Percentiles rank a stretch among this genome's conserved stretches.
Evolutionary conservation across 2,329 filamentous ascomycete species (phyloP).

Genomic region (Cladosporium colombiae): DNA sequence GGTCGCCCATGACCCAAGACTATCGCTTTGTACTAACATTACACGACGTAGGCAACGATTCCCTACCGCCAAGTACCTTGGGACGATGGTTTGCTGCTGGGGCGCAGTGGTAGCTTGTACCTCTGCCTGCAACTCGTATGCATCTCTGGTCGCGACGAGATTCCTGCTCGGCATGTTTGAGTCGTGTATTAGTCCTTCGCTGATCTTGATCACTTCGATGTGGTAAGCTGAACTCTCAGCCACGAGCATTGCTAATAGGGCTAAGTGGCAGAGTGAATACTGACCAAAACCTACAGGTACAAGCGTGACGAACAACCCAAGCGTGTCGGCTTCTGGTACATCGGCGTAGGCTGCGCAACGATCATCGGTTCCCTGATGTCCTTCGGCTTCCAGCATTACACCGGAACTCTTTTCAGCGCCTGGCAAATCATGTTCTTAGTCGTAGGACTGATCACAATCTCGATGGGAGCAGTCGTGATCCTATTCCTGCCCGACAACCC

Average conservation of each 20-base stretch:
- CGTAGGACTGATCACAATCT: constrained; percentile 47
- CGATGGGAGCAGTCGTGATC: constrained; percentile 54
- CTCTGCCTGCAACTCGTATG: constrained; percentile 55
- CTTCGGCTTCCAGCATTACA: constrained; percentile 39
- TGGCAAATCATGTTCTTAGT: constrained; percentile 34
- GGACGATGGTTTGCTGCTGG: constrained; percentile 54
- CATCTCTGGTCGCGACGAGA: constrained; percentile 52
- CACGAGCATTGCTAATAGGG: no score
- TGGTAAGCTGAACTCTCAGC: constrained; percentile 36
- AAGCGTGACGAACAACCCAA: constrained; percentile 23
- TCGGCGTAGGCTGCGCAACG: constrained; percentile 21
- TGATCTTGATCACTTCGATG: constrained; percentile 55
- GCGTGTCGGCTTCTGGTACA: constrained; percentile 24
- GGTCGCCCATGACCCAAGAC: no score
- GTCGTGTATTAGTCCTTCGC: constrained; percentile 49
- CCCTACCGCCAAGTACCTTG: constrained; percentile 59
- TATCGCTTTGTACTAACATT: neutral
- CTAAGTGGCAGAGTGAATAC: no score
- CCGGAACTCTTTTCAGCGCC: constrained; percentile 15
- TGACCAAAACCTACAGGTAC: constrained; percentile 8
- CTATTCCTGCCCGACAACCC: constrained; percentile 66
- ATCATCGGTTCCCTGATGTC: constrained; percentile 42
- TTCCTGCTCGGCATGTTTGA: constrained; percentile 63
- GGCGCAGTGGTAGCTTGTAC: constrained; percentile 54
- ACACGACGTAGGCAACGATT: constrained; percentile 40